Evolutionary conservation across 257 asterid genomes (phyloP).

Genomic region (Solanum piurae): DNA sequence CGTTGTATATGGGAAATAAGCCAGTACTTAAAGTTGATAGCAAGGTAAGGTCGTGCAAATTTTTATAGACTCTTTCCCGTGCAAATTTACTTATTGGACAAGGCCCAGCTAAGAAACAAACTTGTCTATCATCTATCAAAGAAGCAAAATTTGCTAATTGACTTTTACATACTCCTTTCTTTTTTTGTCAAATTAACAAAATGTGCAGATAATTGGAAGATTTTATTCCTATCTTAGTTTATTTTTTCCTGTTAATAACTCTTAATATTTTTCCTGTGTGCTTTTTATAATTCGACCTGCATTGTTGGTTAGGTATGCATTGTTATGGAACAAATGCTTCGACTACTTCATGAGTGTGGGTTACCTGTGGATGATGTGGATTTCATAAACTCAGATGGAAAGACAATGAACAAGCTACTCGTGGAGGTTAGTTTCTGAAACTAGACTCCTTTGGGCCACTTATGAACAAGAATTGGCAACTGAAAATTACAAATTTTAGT

Average conservation of each 20-base stretch:
- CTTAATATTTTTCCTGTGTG: not conserved
- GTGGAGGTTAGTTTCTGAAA: constrained; percentile 51
- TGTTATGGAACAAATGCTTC: constrained; percentile 93
- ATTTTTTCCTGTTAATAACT: not conserved
- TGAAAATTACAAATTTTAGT: not conserved
- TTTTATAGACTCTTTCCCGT: not conserved
- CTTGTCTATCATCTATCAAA: not conserved
- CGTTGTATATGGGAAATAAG: constrained; percentile 97
- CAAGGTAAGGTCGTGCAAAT: constrained; percentile 40
- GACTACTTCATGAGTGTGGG: constrained; percentile 87
- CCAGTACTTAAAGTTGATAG: constrained; percentile 94
- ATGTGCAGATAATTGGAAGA: not conserved
- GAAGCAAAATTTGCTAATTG: not conserved
- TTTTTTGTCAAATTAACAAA: not conserved
- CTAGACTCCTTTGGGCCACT: not conserved
- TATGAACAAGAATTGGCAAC: not conserved
- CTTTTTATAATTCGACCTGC: not conserved
- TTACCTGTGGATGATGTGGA: constrained; percentile 80
- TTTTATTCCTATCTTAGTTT: not conserved
- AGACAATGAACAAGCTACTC: constrained; percentile 75
- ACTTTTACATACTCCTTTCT: not conserved
- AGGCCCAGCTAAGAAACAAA: not conserved
- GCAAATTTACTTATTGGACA: not conserved
- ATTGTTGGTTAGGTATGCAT: constrained; percentile 49
- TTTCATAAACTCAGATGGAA: constrained; percentile 86